Percentiles rank a stretch among this genome's conserved stretches.
Conservation (phyloP, 441 rosid genomes). For the Aleurites moluccanus region DNA sequence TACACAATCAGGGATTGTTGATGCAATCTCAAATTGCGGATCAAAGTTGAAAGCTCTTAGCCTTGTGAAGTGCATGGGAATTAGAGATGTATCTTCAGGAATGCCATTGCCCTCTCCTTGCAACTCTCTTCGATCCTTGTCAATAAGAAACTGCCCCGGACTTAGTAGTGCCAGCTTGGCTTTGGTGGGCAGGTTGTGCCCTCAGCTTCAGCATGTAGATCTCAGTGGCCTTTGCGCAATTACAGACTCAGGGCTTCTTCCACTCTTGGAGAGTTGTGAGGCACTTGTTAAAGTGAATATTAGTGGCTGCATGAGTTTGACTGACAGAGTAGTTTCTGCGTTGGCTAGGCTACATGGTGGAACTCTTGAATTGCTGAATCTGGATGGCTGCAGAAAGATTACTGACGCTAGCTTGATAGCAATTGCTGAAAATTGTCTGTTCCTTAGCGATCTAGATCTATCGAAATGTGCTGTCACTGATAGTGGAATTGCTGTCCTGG, state of each 20-base stretch:
- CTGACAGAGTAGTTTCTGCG: slow-evolving; percentile 62
- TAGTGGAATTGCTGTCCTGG: slow-evolving; percentile 57
- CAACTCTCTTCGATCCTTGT: slow-evolving; percentile 57
- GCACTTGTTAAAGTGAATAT: slow-evolving; percentile 73
- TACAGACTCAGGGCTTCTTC: slow-evolving; percentile 74
- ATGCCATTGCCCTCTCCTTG: slow-evolving; percentile 43
- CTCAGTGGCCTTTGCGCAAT: slow-evolving; percentile 65
- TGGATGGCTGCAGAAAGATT: slow-evolving; percentile 88
- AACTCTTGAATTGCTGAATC: slow-evolving; percentile 72
- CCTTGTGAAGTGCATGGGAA: slow-evolving; percentile 72
- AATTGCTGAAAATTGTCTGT: slow-evolving; percentile 65
- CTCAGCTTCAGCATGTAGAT: slow-evolving; percentile 73
- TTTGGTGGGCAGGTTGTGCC: slow-evolving; percentile 69
- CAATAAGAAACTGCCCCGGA: slow-evolving; percentile 77
- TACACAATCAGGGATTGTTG: slow-evolving; percentile 58
- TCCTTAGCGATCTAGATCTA: slow-evolving; percentile 80
- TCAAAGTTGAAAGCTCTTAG: slow-evolving; percentile 63
- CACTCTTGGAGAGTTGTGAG: slow-evolving; percentile 62
- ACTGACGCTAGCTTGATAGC: slow-evolving; percentile 69
- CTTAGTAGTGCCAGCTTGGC: slow-evolving; percentile 74
- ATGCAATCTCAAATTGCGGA: slow-evolving; percentile 55
- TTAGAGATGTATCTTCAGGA: slow-evolving; percentile 52
- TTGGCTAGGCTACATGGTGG: slow-evolving; percentile 63
- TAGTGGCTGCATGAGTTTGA: slow-evolving; percentile 63
- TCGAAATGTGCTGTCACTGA: slow-evolving; percentile 73